phyloP scores from a whole-genome alignment of 1,139 yeast genomes.

The Wickerhamomyces sp. region DNA sequence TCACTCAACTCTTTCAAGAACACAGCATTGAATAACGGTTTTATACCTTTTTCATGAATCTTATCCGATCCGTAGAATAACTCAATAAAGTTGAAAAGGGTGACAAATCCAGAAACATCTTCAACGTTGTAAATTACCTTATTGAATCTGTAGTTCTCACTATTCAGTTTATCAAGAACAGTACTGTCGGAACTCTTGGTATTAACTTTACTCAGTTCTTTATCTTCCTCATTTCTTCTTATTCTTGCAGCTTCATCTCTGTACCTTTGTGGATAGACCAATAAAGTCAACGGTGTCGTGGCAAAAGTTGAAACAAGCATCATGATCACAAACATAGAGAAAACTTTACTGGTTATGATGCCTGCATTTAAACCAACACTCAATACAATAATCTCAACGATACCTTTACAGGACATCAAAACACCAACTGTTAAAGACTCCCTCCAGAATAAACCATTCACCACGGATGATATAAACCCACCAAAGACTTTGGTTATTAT shows the following conservation, averaged over 20 bases:
- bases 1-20: conserved; percentile 57
- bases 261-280: conserved; percentile 55
- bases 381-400: conserved; percentile 74
- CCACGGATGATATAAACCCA: conserved; percentile 58
- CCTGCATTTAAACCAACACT: conserved; percentile 68
- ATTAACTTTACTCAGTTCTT: conserved; percentile 16
- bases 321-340: conserved; percentile 79
- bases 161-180: conserved; percentile 9
- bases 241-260: conserved; percentile 42
- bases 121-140: conserved; percentile 25
- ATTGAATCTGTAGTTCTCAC: conserved; percentile 19
- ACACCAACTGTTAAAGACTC: conserved; percentile 73
- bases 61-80: conserved; percentile 23
- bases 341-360: conserved; percentile 57
- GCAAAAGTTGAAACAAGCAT: conserved; percentile 68
- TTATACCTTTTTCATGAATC: conserved; percentile 4
- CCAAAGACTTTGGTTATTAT: conserved; percentile 62
- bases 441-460: conserved; percentile 60
- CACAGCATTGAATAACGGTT: conserved; percentile 41
- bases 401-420: conserved; percentile 86
- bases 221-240: conserved; percentile 35
- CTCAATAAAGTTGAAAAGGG: conserved; percentile 30
- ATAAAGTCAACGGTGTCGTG: conserved; percentile 66
- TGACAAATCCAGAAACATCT: conserved; percentile 19
- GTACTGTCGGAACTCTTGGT: conserved; percentile 10